Percentiles rank a stretch among this genome's conserved stretches.
Conservation (phyloP, 176 grass and related monocot genomes). For the Oryza meridionalis region DNA sequence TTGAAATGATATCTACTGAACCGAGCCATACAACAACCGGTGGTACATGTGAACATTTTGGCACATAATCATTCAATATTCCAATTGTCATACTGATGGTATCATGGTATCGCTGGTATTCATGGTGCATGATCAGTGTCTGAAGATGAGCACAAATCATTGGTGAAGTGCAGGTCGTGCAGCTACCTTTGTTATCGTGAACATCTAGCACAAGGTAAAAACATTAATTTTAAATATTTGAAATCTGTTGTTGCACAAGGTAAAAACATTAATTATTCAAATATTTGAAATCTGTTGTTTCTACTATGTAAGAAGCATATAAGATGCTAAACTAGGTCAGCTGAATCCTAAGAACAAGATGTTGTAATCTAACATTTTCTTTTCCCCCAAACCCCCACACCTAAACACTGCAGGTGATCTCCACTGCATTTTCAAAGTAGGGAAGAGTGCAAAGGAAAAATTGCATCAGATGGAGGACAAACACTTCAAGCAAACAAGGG, state of each 20-base stretch:
- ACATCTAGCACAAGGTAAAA: conserved; percentile 14
- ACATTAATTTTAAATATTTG: neutral
- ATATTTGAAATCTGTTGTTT: conserved; percentile 5
- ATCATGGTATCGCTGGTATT: neutral
- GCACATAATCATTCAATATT: neutral
- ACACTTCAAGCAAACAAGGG: conserved; percentile 5
- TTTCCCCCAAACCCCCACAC: neutral
- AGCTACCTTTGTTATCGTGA: neutral
- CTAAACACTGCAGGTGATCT: conserved; percentile 1
- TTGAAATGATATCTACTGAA: neutral
- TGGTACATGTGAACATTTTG: neutral
- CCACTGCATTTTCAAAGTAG: conserved; percentile 23
- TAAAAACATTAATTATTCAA: neutral
- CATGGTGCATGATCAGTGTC: neutral
- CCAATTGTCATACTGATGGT: conserved; percentile 1
- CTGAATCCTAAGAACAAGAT: neutral
- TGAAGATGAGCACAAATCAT: conserved; percentile 1
- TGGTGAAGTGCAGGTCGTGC: neutral
- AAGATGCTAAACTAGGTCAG: conserved; percentile 15
- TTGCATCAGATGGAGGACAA: conserved; percentile 5
- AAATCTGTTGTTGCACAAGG: neutral
- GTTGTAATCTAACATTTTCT: neutral
- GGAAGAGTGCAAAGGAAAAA: conserved; percentile 10
- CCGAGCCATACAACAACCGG: neutral
- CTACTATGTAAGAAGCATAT: neutral